Evolutionary conservation across 352 stramenopile genomes (phyloP).

Genomic region (Globisporangium yorkense): DNA sequence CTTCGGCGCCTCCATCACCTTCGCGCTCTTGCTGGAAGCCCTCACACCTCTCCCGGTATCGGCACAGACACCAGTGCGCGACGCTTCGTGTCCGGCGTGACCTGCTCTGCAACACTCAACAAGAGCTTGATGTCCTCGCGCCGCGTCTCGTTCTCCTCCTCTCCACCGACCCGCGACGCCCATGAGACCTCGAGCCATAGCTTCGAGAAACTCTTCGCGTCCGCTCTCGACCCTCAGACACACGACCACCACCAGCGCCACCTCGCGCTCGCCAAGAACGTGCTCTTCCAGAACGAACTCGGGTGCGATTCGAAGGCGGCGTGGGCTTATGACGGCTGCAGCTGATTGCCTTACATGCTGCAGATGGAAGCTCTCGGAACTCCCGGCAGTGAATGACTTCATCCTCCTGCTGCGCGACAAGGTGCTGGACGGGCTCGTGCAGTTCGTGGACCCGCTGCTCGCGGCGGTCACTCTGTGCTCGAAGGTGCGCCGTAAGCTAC

Average conservation of each 20-base stretch:
- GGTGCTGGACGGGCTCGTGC: conserved; percentile 28
- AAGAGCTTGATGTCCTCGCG: background rate
- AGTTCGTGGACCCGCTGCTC: conserved; percentile 40
- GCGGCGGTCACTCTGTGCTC: conserved; percentile 31
- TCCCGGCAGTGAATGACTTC: conserved; percentile 58
- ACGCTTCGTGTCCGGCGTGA: too few relatives aligned
- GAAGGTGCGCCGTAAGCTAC: conserved; percentile 25
- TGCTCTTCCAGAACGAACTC: conserved; percentile 65
- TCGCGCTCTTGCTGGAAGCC: too few relatives aligned
- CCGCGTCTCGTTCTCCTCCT: background rate
- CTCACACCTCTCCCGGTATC: too few relatives aligned
- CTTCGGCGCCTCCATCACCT: too few relatives aligned
- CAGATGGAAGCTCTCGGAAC: conserved; percentile 66
- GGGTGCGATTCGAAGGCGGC: conserved; percentile 23
- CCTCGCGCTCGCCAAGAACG: conserved; percentile 67
- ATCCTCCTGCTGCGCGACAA: conserved; percentile 54
- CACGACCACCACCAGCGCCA: conserved; percentile 57
- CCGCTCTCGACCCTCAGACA: conserved; percentile 55
- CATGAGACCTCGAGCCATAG: conserved; percentile 25
- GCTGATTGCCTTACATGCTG: background rate
- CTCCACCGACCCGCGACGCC: background rate
- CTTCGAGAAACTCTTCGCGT: conserved; percentile 68
- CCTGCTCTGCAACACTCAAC: too few relatives aligned
- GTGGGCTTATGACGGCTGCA: background rate
- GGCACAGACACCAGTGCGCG: too few relatives aligned